phyloP scores from a whole-genome alignment of 148 eudicot species.

The Linanthus parryae region DNA sequence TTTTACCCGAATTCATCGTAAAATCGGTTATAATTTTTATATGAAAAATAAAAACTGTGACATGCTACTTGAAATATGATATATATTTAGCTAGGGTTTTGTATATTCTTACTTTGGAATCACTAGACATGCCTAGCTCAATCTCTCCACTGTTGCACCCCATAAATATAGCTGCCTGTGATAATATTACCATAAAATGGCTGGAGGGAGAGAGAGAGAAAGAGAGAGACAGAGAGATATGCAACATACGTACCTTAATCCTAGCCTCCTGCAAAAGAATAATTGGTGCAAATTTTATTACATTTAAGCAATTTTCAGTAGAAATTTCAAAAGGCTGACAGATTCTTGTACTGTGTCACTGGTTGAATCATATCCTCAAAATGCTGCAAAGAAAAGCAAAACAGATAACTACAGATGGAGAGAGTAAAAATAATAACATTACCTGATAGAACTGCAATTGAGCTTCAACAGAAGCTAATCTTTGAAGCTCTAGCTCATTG shows the following conservation, averaged over 20 bases:
- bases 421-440: background rate
- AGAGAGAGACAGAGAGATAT: too few relatives aligned
- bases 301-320: too few relatives aligned
- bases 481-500: constrained; percentile 47
- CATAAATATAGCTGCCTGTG: constrained; percentile 62
- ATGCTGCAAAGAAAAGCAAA: too few relatives aligned
- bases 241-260: constrained; percentile 84
- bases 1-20: background rate
- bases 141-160: constrained; percentile 76
- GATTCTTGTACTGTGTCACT: too few relatives aligned
- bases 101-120: constrained; percentile 43
- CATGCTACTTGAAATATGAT: too few relatives aligned
- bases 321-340: too few relatives aligned
- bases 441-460: constrained; percentile 79
- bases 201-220: too few relatives aligned
- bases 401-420: too few relatives aligned
- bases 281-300: background rate
- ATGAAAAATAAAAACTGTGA: background rate
- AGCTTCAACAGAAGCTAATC: constrained; percentile 25
- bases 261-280: constrained; percentile 62
- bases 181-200: background rate
- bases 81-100: background rate
- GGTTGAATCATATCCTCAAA: too few relatives aligned
- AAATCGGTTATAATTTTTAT: background rate
- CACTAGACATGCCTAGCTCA: constrained; percentile 63